These are phyloP conservation scores for Phialocephala sp. DNA, from an alignment of 2,329 filamentous ascomycete species.

Conservation along the genomic window DNA sequence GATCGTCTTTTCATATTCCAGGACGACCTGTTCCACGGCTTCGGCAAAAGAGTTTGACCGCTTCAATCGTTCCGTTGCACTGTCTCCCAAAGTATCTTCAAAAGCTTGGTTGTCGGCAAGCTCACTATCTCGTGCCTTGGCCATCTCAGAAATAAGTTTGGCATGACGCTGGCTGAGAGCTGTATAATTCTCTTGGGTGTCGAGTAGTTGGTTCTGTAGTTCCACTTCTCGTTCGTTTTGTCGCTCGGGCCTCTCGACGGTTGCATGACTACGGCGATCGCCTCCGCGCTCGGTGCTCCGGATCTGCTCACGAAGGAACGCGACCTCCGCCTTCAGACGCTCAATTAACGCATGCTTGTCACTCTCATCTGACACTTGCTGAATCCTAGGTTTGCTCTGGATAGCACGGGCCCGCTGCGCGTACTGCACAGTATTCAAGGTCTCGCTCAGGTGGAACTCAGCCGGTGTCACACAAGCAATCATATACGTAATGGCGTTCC, in stretches of 20 bases:
- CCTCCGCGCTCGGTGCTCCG: constrained; percentile 77
- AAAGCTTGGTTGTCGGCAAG: constrained; percentile 60
- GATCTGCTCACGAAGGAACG: constrained; percentile 93
- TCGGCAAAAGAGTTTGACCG: constrained; percentile 95
- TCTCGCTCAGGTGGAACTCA: constrained; percentile 97
- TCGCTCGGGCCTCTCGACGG: constrained; percentile 77
- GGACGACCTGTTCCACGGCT: constrained; percentile 92
- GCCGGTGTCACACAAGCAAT: constrained; percentile 97
- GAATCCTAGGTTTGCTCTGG: constrained; percentile 95
- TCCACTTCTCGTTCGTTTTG: constrained; percentile 86
- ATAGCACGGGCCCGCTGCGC: constrained; percentile 95
- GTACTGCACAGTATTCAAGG: constrained; percentile 96
- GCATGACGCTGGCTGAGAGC: constrained; percentile 91
- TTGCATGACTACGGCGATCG: constrained; percentile 56
- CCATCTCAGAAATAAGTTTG: constrained; percentile 93
- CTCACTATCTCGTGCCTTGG: constrained; percentile 78
- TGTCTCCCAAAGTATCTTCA: constrained; percentile 73
- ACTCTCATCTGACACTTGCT: constrained; percentile 84
- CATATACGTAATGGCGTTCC: constrained; percentile 99
- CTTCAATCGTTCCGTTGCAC: constrained; percentile 84
- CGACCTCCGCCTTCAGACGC: constrained; percentile 88
- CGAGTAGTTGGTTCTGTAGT: constrained; percentile 90
- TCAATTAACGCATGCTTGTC: constrained; percentile 96
- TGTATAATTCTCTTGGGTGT: constrained; percentile 93
- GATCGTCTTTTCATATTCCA: constrained; percentile 99